These are phyloP conservation scores for Diaporthe australafricana DNA, from an alignment of 2,329 filamentous ascomycete genomes.

Conservation along the genomic window DNA sequence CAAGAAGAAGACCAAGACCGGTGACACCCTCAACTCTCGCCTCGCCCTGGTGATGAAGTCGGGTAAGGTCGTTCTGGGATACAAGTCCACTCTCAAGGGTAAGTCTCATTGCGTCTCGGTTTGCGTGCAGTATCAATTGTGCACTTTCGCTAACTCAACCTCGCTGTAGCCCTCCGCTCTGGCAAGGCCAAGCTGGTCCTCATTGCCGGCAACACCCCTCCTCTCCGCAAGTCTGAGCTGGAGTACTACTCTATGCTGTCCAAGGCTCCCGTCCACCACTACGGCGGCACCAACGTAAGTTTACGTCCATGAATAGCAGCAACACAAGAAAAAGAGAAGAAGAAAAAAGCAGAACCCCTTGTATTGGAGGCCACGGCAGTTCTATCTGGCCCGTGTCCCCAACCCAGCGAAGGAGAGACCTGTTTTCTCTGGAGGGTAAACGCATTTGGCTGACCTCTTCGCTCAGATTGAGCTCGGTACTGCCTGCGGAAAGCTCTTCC, in stretches of 20 bases:
- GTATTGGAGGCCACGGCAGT: constrained; percentile 31
- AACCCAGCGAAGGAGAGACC: constrained; percentile 90
- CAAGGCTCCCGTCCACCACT: constrained; percentile 98
- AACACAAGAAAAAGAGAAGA: neutral
- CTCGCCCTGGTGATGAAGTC: constrained; percentile 73
- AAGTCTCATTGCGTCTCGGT: constrained; percentile 20
- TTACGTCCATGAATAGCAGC: constrained; percentile 22
- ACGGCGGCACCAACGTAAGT: constrained; percentile 99
- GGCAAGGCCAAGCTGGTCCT: constrained; percentile 98
- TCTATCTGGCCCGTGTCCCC: constrained; percentile 40
- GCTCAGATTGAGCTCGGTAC: constrained; percentile 95
- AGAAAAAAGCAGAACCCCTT: constrained; percentile 6
- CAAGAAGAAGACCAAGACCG: constrained; percentile 86
- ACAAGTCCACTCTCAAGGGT: constrained; percentile 76
- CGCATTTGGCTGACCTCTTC: constrained; percentile 64
- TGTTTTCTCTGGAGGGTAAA: constrained; percentile 86
- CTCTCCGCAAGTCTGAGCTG: constrained; percentile 96
- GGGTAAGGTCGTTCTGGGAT: constrained; percentile 87
- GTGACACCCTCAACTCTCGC: constrained; percentile 75
- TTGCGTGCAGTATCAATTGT: neutral
- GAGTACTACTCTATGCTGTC: constrained; percentile 95
- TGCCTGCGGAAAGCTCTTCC: constrained; percentile 98
- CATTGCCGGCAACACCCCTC: constrained; percentile 93
- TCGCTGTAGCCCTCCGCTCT: constrained; percentile 82
- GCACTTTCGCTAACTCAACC: constrained; percentile 58